These are phyloP conservation scores for Marchantia polymorpha DNA, from an alignment of 225 moss, liverwort and hornwort species.

Conservation along the genomic window DNA sequence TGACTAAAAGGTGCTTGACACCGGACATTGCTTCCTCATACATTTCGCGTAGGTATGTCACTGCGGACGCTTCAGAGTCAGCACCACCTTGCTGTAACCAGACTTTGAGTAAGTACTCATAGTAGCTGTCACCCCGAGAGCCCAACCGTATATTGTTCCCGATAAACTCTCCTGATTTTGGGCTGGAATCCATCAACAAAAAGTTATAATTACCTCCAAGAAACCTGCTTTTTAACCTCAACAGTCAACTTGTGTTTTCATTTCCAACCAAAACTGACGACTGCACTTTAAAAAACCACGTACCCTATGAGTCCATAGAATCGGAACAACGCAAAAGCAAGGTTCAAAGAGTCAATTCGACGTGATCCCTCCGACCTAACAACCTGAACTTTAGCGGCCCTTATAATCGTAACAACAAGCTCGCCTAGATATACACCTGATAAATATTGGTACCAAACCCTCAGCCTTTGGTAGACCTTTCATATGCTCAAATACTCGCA, in stretches of 20 bases:
- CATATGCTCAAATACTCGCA: conserved; percentile 84
- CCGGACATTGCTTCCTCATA: conserved; percentile 97
- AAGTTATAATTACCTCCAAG: not conserved
- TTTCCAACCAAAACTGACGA: not conserved
- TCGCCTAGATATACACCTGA: conserved; percentile 53
- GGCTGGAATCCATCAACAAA: conserved; percentile 41
- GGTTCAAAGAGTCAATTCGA: not conserved
- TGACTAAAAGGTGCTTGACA: conserved; percentile 74
- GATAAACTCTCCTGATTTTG: conserved; percentile 78
- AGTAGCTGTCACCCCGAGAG: conserved; percentile 98
- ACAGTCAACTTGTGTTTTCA: not conserved
- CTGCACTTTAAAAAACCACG: not conserved
- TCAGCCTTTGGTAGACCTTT: conserved; percentile 79
- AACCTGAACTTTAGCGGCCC: not conserved
- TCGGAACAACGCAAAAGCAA: not conserved
- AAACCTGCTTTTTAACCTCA: not conserved
- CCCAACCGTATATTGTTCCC: conserved; percentile 87
- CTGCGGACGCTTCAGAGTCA: conserved; percentile 64
- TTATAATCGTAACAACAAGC: not conserved
- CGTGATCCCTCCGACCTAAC: not conserved
- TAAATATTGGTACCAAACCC: conserved; percentile 94
- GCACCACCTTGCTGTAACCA: conserved; percentile 99
- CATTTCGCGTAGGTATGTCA: conserved; percentile 84
- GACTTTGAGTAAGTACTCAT: conserved; percentile 97
- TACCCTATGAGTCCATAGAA: not conserved